Percentiles rank a stretch among this genome's conserved stretches.
These are phyloP conservation scores for Flaveria ramosissima DNA, from an alignment of 129 eudicot genomes.

Conservation along the genomic window DNA sequence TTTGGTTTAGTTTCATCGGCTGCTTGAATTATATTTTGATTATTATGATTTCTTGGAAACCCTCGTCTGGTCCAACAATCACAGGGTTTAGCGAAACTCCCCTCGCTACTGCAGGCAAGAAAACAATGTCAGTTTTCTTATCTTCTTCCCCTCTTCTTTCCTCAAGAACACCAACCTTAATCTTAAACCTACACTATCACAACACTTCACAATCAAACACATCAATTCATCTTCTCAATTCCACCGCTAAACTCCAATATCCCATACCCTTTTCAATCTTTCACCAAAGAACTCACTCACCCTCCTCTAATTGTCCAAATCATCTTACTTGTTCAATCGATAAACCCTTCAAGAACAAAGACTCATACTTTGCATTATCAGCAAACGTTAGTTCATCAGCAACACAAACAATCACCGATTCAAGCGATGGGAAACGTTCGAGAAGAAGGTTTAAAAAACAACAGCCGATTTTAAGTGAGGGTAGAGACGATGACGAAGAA, in stretches of 20 bases:
- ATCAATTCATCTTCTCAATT: conserved; percentile 28
- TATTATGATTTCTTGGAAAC: too few species aligned
- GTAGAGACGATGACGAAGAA: conserved; percentile 80
- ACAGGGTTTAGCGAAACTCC: conserved; percentile 29
- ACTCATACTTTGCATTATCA: conserved; percentile 33
- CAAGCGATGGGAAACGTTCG: conserved; percentile 28
- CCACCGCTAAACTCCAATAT: conserved; percentile 41
- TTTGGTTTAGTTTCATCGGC: too few species aligned
- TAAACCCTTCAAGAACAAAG: conserved; percentile 27
- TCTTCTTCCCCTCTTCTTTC: conserved; percentile 46
- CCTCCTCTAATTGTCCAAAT: conserved; percentile 19
- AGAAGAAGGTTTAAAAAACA: conserved; percentile 52
- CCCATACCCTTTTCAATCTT: conserved; percentile 8
- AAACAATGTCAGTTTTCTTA: conserved; percentile 53
- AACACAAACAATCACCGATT: conserved; percentile 39
- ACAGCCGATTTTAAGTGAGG: conserved; percentile 73
- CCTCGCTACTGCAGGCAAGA: neutral
- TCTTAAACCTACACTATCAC: conserved; percentile 33
- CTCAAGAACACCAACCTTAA: conserved; percentile 33
- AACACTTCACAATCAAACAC: conserved; percentile 8
- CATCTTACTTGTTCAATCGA: conserved; percentile 26
- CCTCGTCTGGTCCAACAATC: neutral
- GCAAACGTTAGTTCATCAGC: conserved; percentile 42
- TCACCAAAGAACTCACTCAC: neutral
- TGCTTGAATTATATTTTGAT: too few species aligned